Base-by-base conservation (phyloP, 73 alveolate genomes). In the Halteria grandinella region DNA sequence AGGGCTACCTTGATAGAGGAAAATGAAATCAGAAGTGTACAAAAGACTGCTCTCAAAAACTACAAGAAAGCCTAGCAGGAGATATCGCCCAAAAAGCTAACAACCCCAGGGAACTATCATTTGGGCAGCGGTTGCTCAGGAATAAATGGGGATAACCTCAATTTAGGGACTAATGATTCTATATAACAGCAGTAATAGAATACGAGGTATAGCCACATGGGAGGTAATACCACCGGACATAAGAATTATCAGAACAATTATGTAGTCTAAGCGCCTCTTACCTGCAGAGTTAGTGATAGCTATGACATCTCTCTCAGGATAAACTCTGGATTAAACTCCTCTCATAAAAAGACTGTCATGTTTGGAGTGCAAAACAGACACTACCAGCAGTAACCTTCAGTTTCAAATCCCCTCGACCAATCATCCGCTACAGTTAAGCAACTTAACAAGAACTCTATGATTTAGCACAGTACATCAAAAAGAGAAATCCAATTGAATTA, bases 241-340 rank as follows among this genome's bases (percentile, higher is more conserved):
- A 54, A 57, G 28, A 57, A 54, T 33, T 57, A 57, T 57, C 31
- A 57, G 28, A 57, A 57, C 36, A n/a, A n/a, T n/a, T n/a, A n/a
- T n/a, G n/a, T n/a, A n/a, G n/a, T n/a, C n/a, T n/a, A n/a, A n/a
- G 55, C 74, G 6, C 74, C 74, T 12, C 31, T 57, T 51, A 57
- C 55, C 54, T 57, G 74, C 36, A 24, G 74, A 57, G 74, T 57
- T 10, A 57, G 36, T 29, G 74, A 57, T 57, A 57, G 74, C 31
- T 57, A 57, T 32, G 74, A 57, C 36, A 20, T 57, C 10, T 57
- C 74, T 6, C 33, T 57, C n/a, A n/a, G n/a, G n/a, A n/a, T n/a
- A n/a, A n/a, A n/a, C n/a, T n/a, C n/a, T n/a, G n/a, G n/a, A n/a
- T n/a, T n/a, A n/a, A n/a, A n/a, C n/a, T n/a, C n/a, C n/a, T n/a